Base-by-base conservation (phyloP, 352 stramenopile species). In the Phytophthora ohioensis region DNA sequence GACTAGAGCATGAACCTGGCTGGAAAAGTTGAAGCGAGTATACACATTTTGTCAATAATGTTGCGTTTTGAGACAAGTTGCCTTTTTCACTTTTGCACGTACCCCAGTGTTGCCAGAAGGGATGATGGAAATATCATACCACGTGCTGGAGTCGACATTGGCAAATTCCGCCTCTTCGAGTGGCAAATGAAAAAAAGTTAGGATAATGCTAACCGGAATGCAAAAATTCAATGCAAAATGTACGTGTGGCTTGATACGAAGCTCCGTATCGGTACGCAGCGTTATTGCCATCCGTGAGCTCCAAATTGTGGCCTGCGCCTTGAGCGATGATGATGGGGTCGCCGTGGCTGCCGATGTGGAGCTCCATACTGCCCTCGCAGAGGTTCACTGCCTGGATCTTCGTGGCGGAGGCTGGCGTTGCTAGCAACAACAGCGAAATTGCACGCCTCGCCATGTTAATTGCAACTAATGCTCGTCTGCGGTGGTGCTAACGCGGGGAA, bases 51-150 rank as follows among this genome's bases (percentile, higher is more conserved):
- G 39, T 64, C 53, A 59, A 41, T 48, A 10, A 36, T 48, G 49
- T 64, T 67, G 34, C 21, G 43, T 45, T 68, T 71, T 57, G 7
- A 17, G 39, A 31, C 11, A 34, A 42, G 13, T 48, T 45, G 43
- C 9, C n/a, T 45, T 43, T 43, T 41, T 38, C 35, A 21, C 38
- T 35, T 39, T 68, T 56, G 21, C 8, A 76, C 75, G 48, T 76
- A 87, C 79, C 17, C 67, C 63, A 9, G 60, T 66, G 38, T 46
- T 71, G 10, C 84, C 82, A 0, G 84, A 79, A 8, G 87, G 87
- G 59, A 94, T 92, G 62, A 91, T 94, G 48, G 78, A 90, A 71
- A 94, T 94, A 47, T 92, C 87, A 64, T 75, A 91, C 84, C 87
- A 94, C 4, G 82, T 78, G 38, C 64, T 75, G 42, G 71, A 80